Percentiles rank a stretch among this genome's conserved stretches.
phyloP scores from a whole-genome alignment of 2,329 filamentous ascomycete species.

The Fusarium paranaense region DNA sequence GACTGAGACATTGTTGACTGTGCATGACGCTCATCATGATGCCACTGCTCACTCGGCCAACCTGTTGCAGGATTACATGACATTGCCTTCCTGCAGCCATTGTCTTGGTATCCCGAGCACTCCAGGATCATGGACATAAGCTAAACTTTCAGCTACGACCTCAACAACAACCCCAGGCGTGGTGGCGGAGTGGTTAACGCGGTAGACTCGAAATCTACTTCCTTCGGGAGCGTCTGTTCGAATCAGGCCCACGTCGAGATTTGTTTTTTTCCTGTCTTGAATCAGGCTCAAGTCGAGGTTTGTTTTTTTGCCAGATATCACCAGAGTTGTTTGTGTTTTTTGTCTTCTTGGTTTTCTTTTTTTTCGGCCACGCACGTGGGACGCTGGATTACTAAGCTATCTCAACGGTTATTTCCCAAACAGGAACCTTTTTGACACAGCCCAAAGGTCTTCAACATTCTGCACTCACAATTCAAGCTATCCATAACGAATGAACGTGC shows the following conservation, averaged over 20 bases:
- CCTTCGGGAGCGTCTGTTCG: conserved; percentile 5
- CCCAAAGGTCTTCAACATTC: too few relatives aligned
- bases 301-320: too few relatives aligned
- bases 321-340: too few relatives aligned
- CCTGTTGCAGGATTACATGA: neutral
- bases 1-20: conserved; percentile 12
- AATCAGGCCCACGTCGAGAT: neutral
- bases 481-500: too few relatives aligned
- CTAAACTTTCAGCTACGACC: too few relatives aligned
- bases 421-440: too few relatives aligned
- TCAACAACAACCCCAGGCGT: neutral
- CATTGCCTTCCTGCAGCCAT: neutral
- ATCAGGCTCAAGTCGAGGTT: too few relatives aligned
- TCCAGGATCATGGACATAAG: neutral
- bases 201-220: neutral
- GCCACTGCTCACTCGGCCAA: neutral
- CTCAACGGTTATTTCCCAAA: too few relatives aligned
- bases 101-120: neutral
- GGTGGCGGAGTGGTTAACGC: neutral
- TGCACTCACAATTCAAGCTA: too few relatives aligned
- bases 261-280: neutral
- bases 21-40: conserved; percentile 8
- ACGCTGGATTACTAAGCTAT: too few relatives aligned
- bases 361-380: too few relatives aligned
- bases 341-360: too few relatives aligned